Percentiles rank a stretch among this genome's conserved stretches.
These are phyloP conservation scores for Mortierella sp. DNA, from an alignment of 371 early-diverging fungal species.

Conservation along the genomic window DNA sequence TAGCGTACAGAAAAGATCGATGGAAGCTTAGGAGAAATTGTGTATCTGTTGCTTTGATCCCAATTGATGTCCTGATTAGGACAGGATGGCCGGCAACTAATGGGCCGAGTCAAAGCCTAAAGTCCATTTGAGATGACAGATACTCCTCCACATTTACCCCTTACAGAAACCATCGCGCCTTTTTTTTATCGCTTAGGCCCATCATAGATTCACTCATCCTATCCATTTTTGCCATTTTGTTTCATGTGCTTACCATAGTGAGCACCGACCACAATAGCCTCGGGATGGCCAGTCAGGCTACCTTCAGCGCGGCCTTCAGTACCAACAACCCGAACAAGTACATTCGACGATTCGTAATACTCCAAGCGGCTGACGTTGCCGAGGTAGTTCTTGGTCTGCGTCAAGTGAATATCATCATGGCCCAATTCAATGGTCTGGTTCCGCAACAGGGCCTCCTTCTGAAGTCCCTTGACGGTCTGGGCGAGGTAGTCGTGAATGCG, in stretches of 20 bases:
- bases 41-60: background rate
- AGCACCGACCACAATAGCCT: slow-evolving; percentile 66
- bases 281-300: slow-evolving; percentile 26
- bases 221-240: background rate
- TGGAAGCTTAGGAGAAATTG: background rate
- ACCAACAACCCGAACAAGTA: slow-evolving; percentile 66
- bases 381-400: slow-evolving; percentile 39
- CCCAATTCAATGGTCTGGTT: slow-evolving; percentile 63
- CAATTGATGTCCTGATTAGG: slow-evolving; percentile 29
- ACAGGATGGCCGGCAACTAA: background rate
- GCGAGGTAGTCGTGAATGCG: slow-evolving; percentile 53
- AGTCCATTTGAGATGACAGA: background rate
- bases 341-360: slow-evolving; percentile 65
- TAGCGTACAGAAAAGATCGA: slow-evolving; percentile 8
- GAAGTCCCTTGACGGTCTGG: slow-evolving; percentile 54
- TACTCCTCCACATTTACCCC: background rate
- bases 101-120: background rate
- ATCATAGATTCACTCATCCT: background rate
- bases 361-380: slow-evolving; percentile 60
- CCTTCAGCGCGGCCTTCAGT: slow-evolving; percentile 59
- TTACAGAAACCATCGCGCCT: background rate
- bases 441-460: slow-evolving; percentile 56
- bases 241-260: slow-evolving; percentile 65
- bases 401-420: slow-evolving; percentile 57
- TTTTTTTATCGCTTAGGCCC: background rate